Percentiles rank a stretch among this genome's conserved stretches.
These are phyloP conservation scores for Trebouxiophyceae sp. DNA, from an alignment of 163 green algal genomes.

Conservation along the genomic window DNA sequence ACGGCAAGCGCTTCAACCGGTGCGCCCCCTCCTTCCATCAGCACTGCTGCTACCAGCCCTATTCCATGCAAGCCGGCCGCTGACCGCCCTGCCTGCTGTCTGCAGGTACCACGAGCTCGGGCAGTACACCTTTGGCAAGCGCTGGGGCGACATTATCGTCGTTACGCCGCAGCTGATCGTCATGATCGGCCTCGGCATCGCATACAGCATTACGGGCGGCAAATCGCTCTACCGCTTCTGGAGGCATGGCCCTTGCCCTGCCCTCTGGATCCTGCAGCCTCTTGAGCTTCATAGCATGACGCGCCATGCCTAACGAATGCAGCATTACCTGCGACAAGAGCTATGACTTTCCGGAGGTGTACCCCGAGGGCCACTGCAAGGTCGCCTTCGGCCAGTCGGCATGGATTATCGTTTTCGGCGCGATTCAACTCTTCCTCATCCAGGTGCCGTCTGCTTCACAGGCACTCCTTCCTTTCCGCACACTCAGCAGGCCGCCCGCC, in stretches of 20 bases:
- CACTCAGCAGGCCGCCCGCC: no score
- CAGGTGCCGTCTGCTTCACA: no score
- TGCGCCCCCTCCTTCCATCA: no score
- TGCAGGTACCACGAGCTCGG: conserved; percentile 30
- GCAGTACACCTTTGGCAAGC: conserved; percentile 15
- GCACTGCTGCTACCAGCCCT: no score
- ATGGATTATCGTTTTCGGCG: conserved; percentile 21
- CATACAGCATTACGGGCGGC: conserved; percentile 18
- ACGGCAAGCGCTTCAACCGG: conserved; percentile 22
- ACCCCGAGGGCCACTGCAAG: background rate
- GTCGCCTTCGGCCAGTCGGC: conserved; percentile 14
- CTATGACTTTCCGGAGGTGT: no score
- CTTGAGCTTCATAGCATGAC: background rate
- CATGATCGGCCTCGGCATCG: conserved; percentile 18
- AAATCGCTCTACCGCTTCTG: conserved; percentile 13
- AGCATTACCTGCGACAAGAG: background rate
- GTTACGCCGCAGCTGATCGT: conserved; percentile 4
- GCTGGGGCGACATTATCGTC: background rate
- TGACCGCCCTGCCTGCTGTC: no score
- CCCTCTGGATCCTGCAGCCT: background rate
- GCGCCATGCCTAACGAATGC: background rate
- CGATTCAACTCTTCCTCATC: conserved; percentile 13
- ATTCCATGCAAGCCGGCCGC: no score
- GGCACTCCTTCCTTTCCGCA: no score
- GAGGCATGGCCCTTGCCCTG: background rate